Evolutionary conservation across 768 basidiomycete genomes (phyloP).

Genomic region (Mycena sanguinolenta): DNA sequence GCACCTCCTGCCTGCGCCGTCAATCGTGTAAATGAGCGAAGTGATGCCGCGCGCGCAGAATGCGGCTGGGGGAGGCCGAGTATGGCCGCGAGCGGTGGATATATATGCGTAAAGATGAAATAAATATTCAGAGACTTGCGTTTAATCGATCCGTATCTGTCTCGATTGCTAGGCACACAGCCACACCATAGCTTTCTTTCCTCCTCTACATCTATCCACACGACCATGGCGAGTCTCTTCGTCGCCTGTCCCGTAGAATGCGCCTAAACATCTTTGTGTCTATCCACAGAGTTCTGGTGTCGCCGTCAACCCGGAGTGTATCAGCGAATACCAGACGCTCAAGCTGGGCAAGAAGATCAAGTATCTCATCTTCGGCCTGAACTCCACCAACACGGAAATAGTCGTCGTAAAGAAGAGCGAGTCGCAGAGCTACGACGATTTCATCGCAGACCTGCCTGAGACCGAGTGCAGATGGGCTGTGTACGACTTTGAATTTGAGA

Average conservation of each 20-base stretch:
- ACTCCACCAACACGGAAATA: constrained; percentile 74
- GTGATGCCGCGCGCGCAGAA: constrained; percentile 77
- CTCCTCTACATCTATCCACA: constrained; percentile 42
- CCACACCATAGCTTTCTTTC: constrained; percentile 43
- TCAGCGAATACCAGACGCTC: constrained; percentile 72
- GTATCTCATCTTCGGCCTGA: constrained; percentile 88
- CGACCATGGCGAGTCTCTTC: constrained; percentile 46
- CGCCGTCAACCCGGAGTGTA: constrained; percentile 68
- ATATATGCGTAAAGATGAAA: constrained; percentile 69
- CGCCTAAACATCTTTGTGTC: background rate
- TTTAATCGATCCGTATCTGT: constrained; percentile 29
- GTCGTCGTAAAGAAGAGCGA: constrained; percentile 77
- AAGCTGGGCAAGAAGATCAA: constrained; percentile 84
- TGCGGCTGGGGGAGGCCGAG: constrained; percentile 71
- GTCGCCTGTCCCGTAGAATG: background rate
- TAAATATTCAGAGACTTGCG: background rate
- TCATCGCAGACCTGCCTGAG: constrained; percentile 81
- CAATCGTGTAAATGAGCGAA: constrained; percentile 86
- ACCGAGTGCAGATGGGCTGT: constrained; percentile 88
- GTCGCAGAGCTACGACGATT: constrained; percentile 73
- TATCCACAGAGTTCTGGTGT: constrained; percentile 74
- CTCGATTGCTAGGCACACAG: constrained; percentile 32
- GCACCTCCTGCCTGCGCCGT: constrained; percentile 80
- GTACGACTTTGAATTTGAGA: constrained; percentile 90
- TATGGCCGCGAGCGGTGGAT: constrained; percentile 88